phyloP scores from a whole-genome alignment of 805 yeast species.

The Metschnikowia arizonensis region DNA sequence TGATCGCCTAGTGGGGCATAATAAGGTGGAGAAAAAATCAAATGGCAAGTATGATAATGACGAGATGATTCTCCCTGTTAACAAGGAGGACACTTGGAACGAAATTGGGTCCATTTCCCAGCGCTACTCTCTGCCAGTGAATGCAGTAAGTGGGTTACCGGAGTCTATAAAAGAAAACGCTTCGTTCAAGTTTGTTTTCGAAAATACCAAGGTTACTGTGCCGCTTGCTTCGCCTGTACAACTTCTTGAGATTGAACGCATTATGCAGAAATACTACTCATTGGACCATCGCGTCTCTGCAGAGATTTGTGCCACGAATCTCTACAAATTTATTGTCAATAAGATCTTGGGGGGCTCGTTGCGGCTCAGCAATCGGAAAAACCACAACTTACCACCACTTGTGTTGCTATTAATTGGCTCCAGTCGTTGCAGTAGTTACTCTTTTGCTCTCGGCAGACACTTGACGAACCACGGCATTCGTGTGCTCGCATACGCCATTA shows the following conservation, averaged over 20 bases:
- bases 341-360: conserved; percentile 61
- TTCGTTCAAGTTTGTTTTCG: conserved; percentile 12
- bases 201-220: conserved; percentile 23
- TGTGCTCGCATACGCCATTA: conserved; percentile 50
- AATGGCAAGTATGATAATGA: conserved; percentile 56
- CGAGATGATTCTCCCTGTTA: conserved; percentile 64
- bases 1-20: conserved; percentile 70
- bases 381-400: conserved; percentile 77
- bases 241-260: conserved; percentile 67
- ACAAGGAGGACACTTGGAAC: conserved; percentile 53
- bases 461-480: conserved; percentile 69
- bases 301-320: conserved; percentile 68
- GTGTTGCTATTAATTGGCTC: conserved; percentile 71
- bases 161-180: conserved; percentile 3
- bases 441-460: conserved; percentile 75
- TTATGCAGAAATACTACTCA: conserved; percentile 47
- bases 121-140: conserved; percentile 16
- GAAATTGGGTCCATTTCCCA: conserved; percentile 26
- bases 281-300: conserved; percentile 45
- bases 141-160: conserved; percentile 2
- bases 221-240: conserved; percentile 77
- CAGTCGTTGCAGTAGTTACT: conserved; percentile 68
- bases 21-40: conserved; percentile 40
- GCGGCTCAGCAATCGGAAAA: conserved; percentile 54
- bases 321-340: conserved; percentile 54